Conservation (phyloP, 2,329 filamentous ascomycete genomes). For the Fusarium globosum region DNA sequence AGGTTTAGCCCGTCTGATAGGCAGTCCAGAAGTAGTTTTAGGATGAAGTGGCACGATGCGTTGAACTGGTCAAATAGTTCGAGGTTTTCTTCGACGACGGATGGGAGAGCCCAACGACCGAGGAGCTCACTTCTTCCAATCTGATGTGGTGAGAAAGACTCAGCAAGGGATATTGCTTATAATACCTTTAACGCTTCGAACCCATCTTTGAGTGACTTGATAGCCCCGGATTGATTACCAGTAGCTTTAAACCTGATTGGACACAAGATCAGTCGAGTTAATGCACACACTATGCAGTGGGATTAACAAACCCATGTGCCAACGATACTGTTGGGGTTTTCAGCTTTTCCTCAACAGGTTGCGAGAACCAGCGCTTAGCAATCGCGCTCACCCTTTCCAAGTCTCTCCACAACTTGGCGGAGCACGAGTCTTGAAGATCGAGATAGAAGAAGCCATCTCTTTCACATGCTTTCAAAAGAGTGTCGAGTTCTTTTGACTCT, state of each 20-base stretch:
- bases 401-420: conserved; percentile 7
- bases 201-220: neutral
- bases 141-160: neutral
- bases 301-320: neutral
- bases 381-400: neutral
- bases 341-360: conserved; percentile 12
- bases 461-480: conserved; percentile 6
- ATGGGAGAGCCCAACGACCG: conserved; percentile 10
- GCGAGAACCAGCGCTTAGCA: conserved; percentile 11
- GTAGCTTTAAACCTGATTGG: conserved; percentile 11
- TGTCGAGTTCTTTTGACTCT: neutral
- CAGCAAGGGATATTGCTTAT: rapidly evolving
- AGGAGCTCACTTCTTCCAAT: conserved; percentile 7
- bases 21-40: conserved; percentile 11
- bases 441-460: conserved; percentile 24
- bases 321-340: conserved; percentile 19
- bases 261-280: neutral
- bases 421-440: conserved; percentile 5
- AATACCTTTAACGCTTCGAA: conserved; percentile 22
- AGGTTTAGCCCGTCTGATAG: conserved; percentile 5
- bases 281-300: neutral
- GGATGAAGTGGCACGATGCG: conserved; percentile 13
- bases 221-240: conserved; percentile 13
- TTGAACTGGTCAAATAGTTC: conserved; percentile 9
- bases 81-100: conserved; percentile 8